A percentile compares a stretch with the other conserved stretches of the same genome.
phyloP scores from a whole-genome alignment of 495 filamentous ascomycete species.

The Lasiosphaeris hirsuta region DNA sequence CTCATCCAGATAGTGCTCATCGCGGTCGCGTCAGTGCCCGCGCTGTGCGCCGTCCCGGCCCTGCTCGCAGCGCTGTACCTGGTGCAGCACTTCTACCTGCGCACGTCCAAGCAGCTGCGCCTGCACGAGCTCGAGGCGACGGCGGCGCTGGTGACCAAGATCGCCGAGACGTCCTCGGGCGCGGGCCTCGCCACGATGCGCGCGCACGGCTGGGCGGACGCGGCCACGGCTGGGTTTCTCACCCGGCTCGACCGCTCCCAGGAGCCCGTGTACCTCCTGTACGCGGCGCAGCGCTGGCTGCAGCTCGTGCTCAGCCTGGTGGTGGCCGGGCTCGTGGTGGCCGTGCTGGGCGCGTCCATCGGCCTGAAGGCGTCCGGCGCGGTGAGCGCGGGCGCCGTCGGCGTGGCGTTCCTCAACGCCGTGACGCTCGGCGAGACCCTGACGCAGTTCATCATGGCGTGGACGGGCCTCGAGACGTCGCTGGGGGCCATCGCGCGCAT shows the following conservation, averaged over 20 bases:
- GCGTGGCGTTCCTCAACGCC: constrained; percentile 9
- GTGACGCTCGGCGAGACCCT: constrained; percentile 14
- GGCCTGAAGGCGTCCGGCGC: neutral
- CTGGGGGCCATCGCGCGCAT: constrained; percentile 46
- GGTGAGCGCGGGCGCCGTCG: constrained; percentile 13
- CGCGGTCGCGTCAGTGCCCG: constrained; percentile 8
- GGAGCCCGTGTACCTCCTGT: constrained; percentile 41
- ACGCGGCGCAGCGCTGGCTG: constrained; percentile 39
- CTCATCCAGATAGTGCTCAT: constrained; percentile 1
- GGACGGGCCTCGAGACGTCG: constrained; percentile 44
- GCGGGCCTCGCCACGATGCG: constrained; percentile 37
- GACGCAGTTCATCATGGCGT: constrained; percentile 33
- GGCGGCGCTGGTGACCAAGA: constrained; percentile 39
- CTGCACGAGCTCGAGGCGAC: constrained; percentile 52
- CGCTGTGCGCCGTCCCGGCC: constrained; percentile 22
- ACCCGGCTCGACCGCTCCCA: constrained; percentile 32
- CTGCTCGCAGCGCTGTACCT: constrained; percentile 30
- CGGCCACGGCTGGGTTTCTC: neutral
- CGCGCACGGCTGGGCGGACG: constrained; percentile 32
- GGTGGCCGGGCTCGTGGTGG: constrained; percentile 30
- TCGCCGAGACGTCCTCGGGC: constrained; percentile 29
- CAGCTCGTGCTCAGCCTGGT: constrained; percentile 35
- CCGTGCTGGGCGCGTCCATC: constrained; percentile 24
- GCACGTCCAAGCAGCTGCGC: constrained; percentile 48
- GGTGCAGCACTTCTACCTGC: constrained; percentile 47